These are phyloP conservation scores for Salix brachista DNA, from an alignment of 345 rosid species.

Conservation along the genomic window DNA sequence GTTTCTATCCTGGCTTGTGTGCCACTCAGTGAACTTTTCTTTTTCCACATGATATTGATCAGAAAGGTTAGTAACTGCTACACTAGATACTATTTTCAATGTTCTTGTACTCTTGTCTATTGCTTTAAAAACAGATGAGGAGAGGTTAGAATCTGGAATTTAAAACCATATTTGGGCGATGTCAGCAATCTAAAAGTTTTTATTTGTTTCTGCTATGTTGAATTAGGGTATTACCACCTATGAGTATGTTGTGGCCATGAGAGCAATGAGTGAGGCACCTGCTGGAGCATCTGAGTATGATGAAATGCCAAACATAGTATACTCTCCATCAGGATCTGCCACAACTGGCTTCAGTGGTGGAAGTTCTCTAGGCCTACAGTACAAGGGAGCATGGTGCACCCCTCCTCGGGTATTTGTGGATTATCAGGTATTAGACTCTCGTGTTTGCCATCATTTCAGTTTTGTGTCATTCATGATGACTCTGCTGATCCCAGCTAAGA, in stretches of 20 bases:
- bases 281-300: slow-evolving; percentile 70
- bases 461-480: neutral
- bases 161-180: neutral
- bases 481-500: neutral
- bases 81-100: slow-evolving; percentile 6
- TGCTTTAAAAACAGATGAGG: neutral
- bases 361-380: slow-evolving; percentile 76
- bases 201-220: slow-evolving; percentile 4
- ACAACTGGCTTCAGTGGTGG: slow-evolving; percentile 89
- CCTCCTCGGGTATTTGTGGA: slow-evolving; percentile 95
- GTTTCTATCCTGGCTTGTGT: slow-evolving; percentile 88
- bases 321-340: slow-evolving; percentile 87
- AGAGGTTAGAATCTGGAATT: neutral
- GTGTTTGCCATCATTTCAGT: neutral
- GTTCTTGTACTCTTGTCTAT: neutral
- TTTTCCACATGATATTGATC: slow-evolving; percentile 90
- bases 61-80: slow-evolving; percentile 60
- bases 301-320: slow-evolving; percentile 54
- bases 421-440: slow-evolving; percentile 61
- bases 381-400: slow-evolving; percentile 93
- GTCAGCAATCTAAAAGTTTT: neutral
- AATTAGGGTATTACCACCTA: slow-evolving; percentile 86
- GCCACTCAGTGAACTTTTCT: slow-evolving; percentile 91
- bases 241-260: slow-evolving; percentile 88
- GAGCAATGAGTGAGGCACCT: slow-evolving; percentile 89